These are phyloP conservation scores for Colletotrichum karsti DNA, from an alignment of 2,329 filamentous ascomycete species.

Conservation along the genomic window DNA sequence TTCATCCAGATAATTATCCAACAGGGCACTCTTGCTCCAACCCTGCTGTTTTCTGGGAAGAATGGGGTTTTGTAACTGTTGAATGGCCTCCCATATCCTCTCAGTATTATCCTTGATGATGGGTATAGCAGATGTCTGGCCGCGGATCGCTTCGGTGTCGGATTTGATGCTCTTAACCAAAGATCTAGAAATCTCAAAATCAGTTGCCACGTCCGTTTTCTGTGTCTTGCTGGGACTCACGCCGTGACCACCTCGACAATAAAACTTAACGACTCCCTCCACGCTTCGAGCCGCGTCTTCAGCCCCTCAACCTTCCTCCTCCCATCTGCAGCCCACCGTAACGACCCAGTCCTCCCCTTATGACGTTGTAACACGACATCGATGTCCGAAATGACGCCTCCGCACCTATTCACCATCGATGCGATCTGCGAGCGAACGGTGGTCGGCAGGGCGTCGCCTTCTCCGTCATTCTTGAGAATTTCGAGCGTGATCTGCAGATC, in stretches of 20 bases:
- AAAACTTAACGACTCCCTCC: neutral
- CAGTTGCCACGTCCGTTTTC: neutral
- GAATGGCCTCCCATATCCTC: neutral
- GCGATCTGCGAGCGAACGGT: neutral
- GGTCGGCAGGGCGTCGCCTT: neutral
- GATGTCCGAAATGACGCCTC: neutral
- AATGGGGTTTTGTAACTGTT: neutral
- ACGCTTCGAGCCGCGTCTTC: neutral
- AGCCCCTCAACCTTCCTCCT: neutral
- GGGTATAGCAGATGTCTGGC: neutral
- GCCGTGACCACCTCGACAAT: neutral
- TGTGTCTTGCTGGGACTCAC: too few species aligned
- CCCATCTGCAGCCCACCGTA: neutral
- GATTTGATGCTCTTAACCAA: neutral
- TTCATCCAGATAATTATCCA: neutral
- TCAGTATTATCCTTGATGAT: neutral
- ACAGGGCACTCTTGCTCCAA: neutral
- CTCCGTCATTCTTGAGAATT: neutral
- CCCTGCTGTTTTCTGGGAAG: neutral
- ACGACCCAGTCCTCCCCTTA: neutral
- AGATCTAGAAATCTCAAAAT: neutral
- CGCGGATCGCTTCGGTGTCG: neutral
- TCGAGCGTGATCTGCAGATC: neutral
- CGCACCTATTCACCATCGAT: neutral
- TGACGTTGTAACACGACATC: neutral